Evolutionary conservation across 257 asterid species (phyloP), one percentile per base, ranked within the genome.

Genomic region (Solanum dulcamara): DNA sequence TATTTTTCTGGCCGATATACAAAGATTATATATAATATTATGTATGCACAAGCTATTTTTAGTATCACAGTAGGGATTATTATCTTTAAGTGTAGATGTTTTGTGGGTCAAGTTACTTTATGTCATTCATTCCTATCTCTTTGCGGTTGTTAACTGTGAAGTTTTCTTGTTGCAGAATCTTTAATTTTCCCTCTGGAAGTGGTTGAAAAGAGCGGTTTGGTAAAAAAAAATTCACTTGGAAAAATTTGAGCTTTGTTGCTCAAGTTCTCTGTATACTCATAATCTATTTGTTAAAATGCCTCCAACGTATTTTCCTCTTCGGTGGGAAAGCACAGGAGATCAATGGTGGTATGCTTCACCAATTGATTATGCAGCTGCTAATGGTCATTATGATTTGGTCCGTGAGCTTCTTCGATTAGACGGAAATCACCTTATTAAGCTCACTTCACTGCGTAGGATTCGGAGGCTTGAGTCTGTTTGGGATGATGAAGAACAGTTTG

Each of bases 261-360:
- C 72, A 86, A 87, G 72, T 55, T 37, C 53, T 62, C 59, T 37
- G 32, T 53, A 0, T 20, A 2, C 22, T n/a, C 38, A 59, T 48
- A 44, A 75, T 32, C 75, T 79, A 33, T 84, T 26, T 81, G 38
- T 51, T 84, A 20, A 5, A 74, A 94, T 92, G 97, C 93, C 96
- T 62, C 92, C 97, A 11, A 87, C 89, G 7, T 90, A 95, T 90
- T 95, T 96, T 84, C 99, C 99, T 79, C 93, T 96, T 6, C 87
- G 99, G 67, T 96, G 99, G 99, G 99, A 96, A 84, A 95, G 98
- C 94, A 94, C 99, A 66, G 98, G 99, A 38, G 98, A 96, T n/a
- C 99, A 95, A n/a, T 96, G 99, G 99, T 96, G 99, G 99, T 96
- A 93, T 84, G 99, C 98, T 22, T 94, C 98, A 60, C 99, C 99